Evolutionary conservation across 129 eudicot species (phyloP).

Genomic region (Flaveria ramosissima): DNA sequence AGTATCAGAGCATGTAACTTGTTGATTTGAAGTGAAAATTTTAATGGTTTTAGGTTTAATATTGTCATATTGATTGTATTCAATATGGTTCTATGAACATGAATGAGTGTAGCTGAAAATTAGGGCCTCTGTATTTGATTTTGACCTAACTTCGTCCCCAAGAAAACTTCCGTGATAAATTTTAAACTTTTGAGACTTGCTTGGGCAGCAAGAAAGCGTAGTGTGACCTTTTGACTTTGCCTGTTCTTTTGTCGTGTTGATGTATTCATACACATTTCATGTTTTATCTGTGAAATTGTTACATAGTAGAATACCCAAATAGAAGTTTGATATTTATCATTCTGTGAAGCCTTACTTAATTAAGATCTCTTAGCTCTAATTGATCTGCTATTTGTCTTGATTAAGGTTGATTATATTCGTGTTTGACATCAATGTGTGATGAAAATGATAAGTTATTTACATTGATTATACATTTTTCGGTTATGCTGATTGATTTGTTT

Average conservation of each 20-base stretch:
- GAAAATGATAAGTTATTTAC: too few relatives aligned
- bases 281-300: neutral
- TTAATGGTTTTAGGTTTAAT: neutral
- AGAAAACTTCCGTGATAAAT: neutral
- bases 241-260: neutral
- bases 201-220: neutral
- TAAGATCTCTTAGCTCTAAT: neutral
- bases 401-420: neutral
- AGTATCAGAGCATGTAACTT: neutral
- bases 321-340: neutral
- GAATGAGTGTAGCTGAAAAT: neutral
- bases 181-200: too few relatives aligned
- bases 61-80: neutral
- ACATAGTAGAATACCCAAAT: too few relatives aligned
- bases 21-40: neutral
- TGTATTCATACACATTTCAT: neutral
- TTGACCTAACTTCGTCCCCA: neutral
- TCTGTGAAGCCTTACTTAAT: neutral
- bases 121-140: neutral
- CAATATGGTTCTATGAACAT: neutral
- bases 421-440: neutral
- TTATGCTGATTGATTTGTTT: slow-evolving; percentile 4
- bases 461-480: neutral
- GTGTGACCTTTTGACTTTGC: neutral
- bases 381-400: neutral